Conservation (phyloP, 768 basidiomycete species). For the Chalciporus chontae region DNA sequence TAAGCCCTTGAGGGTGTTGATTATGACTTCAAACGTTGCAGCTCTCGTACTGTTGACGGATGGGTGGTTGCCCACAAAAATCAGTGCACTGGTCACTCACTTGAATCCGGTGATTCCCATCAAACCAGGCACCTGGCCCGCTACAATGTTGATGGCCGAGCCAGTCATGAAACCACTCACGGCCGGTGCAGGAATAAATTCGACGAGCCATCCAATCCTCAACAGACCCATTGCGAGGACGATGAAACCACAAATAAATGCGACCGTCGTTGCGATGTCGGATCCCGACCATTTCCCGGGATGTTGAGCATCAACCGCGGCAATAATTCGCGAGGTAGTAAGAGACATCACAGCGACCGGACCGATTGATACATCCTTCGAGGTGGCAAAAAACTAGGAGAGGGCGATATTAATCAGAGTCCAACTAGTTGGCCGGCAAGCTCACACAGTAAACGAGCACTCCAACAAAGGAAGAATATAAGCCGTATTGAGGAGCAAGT, state of each 20-base stretch:
- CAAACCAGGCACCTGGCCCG: conserved; percentile 84
- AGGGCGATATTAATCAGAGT: background rate
- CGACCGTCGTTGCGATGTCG: conserved; percentile 78
- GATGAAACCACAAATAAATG: conserved; percentile 89
- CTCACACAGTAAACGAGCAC: conserved; percentile 79
- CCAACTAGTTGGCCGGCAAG: background rate
- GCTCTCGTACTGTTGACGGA: conserved; percentile 65
- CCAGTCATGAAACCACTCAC: conserved; percentile 96
- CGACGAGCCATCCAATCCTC: conserved; percentile 90
- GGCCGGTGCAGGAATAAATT: conserved; percentile 86
- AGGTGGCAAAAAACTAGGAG: conserved; percentile 85
- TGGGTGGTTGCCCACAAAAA: background rate
- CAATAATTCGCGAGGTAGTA: conserved; percentile 78
- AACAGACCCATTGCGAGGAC: conserved; percentile 86
- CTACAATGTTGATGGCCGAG: conserved; percentile 89
- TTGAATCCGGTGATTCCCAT: conserved; percentile 86
- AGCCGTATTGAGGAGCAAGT: conserved; percentile 81
- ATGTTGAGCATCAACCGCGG: conserved; percentile 50
- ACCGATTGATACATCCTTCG: conserved; percentile 98
- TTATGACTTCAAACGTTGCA: conserved; percentile 82
- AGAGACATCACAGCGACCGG: conserved; percentile 99
- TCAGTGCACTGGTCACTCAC: conserved; percentile 41
- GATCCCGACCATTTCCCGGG: conserved; percentile 61
- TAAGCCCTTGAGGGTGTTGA: conserved; percentile 87
- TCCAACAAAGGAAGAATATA: conserved; percentile 93